phyloP scores from a whole-genome alignment of 768 basidiomycete genomes.

The Xerocomus brunneocitrinus region DNA sequence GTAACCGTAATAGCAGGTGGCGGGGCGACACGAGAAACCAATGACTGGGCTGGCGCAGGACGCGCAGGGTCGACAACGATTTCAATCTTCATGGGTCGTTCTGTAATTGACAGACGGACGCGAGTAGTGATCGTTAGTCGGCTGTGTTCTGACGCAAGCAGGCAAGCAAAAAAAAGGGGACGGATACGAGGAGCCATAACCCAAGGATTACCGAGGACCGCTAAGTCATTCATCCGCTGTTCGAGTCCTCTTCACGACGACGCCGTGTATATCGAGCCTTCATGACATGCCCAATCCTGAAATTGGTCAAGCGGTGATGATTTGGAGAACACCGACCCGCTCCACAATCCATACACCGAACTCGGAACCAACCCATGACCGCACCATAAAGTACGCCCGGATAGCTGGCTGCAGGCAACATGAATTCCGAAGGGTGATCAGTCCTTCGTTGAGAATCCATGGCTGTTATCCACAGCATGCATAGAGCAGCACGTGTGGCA shows the following conservation, averaged over 20 bases:
- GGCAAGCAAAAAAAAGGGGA: conserved; percentile 39
- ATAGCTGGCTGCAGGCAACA: conserved; percentile 23
- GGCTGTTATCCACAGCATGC: conserved; percentile 24
- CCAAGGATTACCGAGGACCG: conserved; percentile 23
- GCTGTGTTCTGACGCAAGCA: conserved; percentile 33
- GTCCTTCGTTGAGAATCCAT: conserved; percentile 21
- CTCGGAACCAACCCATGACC: conserved; percentile 31
- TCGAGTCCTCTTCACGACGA: conserved; percentile 19
- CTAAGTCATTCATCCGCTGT: conserved; percentile 24
- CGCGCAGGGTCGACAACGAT: conserved; percentile 86
- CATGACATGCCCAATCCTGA: conserved; percentile 29
- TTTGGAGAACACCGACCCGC: conserved; percentile 25
- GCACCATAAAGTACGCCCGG: conserved; percentile 26
- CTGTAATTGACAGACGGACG: conserved; percentile 47
- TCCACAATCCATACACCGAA: conserved; percentile 31
- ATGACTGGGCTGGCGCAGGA: conserved; percentile 53
- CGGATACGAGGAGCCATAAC: conserved; percentile 36
- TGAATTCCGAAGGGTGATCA: conserved; percentile 28
- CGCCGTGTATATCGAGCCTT: conserved; percentile 19
- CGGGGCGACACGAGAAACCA: conserved; percentile 84
- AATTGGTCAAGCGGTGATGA: conserved; percentile 34
- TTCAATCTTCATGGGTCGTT: conserved; percentile 98
- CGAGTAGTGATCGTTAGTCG: conserved; percentile 34
- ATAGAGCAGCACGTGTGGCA: conserved; percentile 12
- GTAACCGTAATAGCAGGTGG: conserved; percentile 37